Percentiles rank a stretch among this genome's conserved stretches.
Conservation (phyloP, 257 asterid genomes). For the Eucommia ulmoides region DNA sequence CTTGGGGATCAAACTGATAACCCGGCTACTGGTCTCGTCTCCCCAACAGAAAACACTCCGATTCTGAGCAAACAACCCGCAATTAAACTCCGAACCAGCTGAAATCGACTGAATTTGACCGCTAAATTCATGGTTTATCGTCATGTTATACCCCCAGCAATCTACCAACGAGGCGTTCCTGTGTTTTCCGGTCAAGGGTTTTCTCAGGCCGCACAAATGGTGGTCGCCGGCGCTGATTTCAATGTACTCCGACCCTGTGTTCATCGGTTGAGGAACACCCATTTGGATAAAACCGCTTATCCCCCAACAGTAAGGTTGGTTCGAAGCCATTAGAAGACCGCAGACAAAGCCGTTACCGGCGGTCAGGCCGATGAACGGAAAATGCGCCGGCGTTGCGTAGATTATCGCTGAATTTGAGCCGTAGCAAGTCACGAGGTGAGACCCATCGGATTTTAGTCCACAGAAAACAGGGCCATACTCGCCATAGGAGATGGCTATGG, state of each 20-base stretch:
- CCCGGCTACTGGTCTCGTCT: constrained; percentile 55
- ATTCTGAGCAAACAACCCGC: constrained; percentile 66
- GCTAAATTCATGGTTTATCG: constrained; percentile 40
- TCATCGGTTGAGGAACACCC: constrained; percentile 46
- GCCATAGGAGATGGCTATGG: constrained; percentile 78
- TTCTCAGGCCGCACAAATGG: constrained; percentile 76
- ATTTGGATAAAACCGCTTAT: constrained; percentile 43
- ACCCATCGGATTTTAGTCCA: constrained; percentile 73
- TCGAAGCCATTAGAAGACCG: constrained; percentile 47
- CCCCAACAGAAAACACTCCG: constrained; percentile 88
- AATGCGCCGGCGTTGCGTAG: constrained; percentile 45
- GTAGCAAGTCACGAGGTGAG: constrained; percentile 58
- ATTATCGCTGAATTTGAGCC: constrained; percentile 59
- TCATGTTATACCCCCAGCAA: constrained; percentile 97
- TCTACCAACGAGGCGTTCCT: constrained; percentile 63
- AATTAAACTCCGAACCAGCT: constrained; percentile 79
- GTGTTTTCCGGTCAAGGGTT: constrained; percentile 51
- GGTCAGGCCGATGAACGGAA: constrained; percentile 49
- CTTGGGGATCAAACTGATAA: constrained; percentile 42
- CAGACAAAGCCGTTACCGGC: constrained; percentile 82
- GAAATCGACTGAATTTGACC: constrained; percentile 80
- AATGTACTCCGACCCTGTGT: constrained; percentile 37
- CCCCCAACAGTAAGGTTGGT: constrained; percentile 88
- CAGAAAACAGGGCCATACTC: constrained; percentile 79
- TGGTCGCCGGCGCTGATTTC: constrained; percentile 89